A percentile compares a stretch with the other conserved stretches of the same genome.
These are phyloP conservation scores for Tetraselmis striata DNA, from an alignment of 139 green algal species.

Conservation along the genomic window DNA sequence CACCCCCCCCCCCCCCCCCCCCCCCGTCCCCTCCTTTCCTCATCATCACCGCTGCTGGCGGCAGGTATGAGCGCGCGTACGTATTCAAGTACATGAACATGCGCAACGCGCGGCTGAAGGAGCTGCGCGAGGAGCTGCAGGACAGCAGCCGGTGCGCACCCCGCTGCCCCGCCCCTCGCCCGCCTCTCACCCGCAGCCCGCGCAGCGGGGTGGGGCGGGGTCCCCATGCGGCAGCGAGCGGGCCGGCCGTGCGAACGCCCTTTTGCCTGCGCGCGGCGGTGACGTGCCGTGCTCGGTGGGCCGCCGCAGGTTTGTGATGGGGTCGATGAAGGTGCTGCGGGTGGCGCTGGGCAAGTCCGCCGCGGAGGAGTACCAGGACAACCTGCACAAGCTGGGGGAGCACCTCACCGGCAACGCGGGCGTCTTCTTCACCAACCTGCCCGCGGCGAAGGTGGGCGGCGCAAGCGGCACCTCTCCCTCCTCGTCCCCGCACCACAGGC, in stretches of 20 bases:
- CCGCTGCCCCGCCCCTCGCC: neutral
- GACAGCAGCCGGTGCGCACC: constrained; percentile 61
- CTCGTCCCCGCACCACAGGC: too few species aligned
- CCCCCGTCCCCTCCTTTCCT: neutral
- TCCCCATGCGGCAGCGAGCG: too few species aligned
- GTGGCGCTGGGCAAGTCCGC: constrained; percentile 76
- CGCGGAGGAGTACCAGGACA: constrained; percentile 68
- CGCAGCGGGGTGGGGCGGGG: neutral
- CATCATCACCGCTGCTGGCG: neutral
- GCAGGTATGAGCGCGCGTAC: constrained; percentile 46
- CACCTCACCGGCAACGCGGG: constrained; percentile 68
- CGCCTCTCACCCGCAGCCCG: too few species aligned
- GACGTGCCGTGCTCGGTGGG: too few species aligned
- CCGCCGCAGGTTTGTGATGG: constrained; percentile 89
- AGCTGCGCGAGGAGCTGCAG: constrained; percentile 69
- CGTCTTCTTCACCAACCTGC: constrained; percentile 85
- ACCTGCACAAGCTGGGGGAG: constrained; percentile 49
- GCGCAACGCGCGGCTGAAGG: constrained; percentile 90
- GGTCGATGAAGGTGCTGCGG: constrained; percentile 78
- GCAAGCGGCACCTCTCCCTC: too few species aligned
- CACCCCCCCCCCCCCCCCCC: neutral
- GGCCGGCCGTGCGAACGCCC: too few species aligned
- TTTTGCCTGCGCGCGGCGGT: too few species aligned
- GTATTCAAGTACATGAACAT: constrained; percentile 87
- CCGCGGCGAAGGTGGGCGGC: constrained; percentile 50